Evolutionary conservation across 768 basidiomycete genomes (phyloP).

Genomic region (Termitomyces sp.): DNA sequence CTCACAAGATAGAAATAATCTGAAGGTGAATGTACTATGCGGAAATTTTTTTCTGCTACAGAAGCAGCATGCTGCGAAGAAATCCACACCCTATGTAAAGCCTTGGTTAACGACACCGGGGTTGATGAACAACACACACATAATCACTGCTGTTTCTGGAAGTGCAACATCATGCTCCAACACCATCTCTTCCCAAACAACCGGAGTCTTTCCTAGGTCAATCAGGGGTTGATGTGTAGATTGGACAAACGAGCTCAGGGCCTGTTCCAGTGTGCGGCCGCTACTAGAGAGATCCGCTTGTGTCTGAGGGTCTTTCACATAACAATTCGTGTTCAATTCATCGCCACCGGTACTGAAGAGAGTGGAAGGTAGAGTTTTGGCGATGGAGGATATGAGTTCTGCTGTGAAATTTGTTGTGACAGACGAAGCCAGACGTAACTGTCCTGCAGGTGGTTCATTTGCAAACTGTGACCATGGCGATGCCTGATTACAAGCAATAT

Average conservation of each 20-base stretch:
- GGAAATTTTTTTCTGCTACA: slow-evolving; percentile 53
- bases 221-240: slow-evolving; percentile 50
- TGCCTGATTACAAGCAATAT: slow-evolving; percentile 57
- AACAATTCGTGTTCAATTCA: slow-evolving; percentile 68
- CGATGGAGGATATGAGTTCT: slow-evolving; percentile 45
- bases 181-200: slow-evolving; percentile 84
- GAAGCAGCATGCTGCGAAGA: slow-evolving; percentile 50
- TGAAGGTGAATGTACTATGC: slow-evolving; percentile 63
- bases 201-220: slow-evolving; percentile 57
- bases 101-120: background rate
- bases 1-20: slow-evolving; percentile 74
- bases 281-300: slow-evolving; percentile 44
- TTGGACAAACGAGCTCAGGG: slow-evolving; percentile 54
- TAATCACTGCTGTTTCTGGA: slow-evolving; percentile 44
- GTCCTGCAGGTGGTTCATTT: slow-evolving; percentile 76
- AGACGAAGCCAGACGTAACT: slow-evolving; percentile 65
- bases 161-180: slow-evolving; percentile 41
- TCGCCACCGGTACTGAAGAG: slow-evolving; percentile 82
- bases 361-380: slow-evolving; percentile 45
- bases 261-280: slow-evolving; percentile 54
- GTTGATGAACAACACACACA: slow-evolving; percentile 33
- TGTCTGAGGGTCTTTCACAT: slow-evolving; percentile 54
- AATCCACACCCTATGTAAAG: slow-evolving; percentile 59
- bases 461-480: slow-evolving; percentile 59
- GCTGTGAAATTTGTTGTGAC: slow-evolving; percentile 56